Base-by-base conservation (phyloP, 2,329 filamentous ascomycete species). In the Xylariales sp. region DNA sequence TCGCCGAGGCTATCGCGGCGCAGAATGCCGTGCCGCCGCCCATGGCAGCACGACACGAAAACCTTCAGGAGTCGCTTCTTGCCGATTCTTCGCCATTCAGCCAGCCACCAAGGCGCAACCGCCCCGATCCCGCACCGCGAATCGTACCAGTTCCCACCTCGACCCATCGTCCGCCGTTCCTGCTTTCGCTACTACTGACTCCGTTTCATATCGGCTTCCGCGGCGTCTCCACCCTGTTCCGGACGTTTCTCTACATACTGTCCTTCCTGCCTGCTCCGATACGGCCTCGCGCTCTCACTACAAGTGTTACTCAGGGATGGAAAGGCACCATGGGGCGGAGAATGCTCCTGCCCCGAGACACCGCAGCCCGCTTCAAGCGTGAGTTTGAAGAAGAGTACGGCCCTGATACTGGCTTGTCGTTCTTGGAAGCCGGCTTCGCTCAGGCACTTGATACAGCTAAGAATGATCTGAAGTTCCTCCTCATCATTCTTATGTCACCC, bases 371-470 rank as follows among this genome's bases (percentile, higher is more conserved):
- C 21, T 95, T 97, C 60, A 85, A 88, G 54, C 79, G 91, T 7
- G 90, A 97, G 52, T 95, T 98, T 49, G 89, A 95, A 53, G 93
- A 98, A 62, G 88, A 95, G 52, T 93, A 96, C 55, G 89, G 88
- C 0, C 33, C 41, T 14, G 65, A 71, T 14, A 77, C 81, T 33
- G 70, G 69, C 5, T 64, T 97, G 5, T 82, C 85, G 0, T 95
- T 94, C 60, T 81, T 84, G 49, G 90, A 96, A 55, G 85, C 85
- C 36, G 89, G 91, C 5, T 93, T 97, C 56, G 90, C 94, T 5
- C 86, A 95, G 62, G 89, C 90, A 0, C 79, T 95, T 45, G 93
- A 98, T 55, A 66, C 83, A 25, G 89, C 91, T 5, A 96, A 97
- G 67, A 83, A 81, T 49, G 88, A 97, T 24, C 74, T 96, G 39